Conservation (phyloP, 305 asterid genomes). For the Ilex paraguariensis region DNA sequence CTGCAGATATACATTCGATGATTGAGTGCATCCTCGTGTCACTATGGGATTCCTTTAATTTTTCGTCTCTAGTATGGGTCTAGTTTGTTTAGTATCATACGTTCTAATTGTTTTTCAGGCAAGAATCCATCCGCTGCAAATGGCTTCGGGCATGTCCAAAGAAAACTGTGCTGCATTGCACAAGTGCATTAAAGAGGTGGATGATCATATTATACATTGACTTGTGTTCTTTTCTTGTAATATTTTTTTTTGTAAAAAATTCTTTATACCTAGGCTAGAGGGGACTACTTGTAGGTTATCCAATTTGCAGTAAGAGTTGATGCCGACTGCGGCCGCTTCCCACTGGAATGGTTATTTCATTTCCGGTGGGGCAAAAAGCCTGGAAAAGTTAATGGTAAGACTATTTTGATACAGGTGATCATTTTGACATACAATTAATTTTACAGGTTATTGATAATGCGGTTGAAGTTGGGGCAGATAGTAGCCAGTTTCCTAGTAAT, state of each 20-base stretch:
- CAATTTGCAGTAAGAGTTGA: constrained; percentile 75
- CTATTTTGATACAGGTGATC: constrained; percentile 16
- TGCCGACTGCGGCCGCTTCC: constrained; percentile 81
- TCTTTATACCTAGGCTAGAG: constrained; percentile 39
- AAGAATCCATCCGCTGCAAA: constrained; percentile 80
- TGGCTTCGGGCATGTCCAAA: constrained; percentile 69
- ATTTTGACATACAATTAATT: constrained; percentile 39
- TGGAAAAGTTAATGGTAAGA: constrained; percentile 89
- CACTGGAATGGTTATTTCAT: constrained; percentile 92
- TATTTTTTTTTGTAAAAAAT: constrained; percentile 11
- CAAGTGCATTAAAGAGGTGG: constrained; percentile 81
- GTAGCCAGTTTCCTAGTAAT: constrained; percentile 81
- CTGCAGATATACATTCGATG: too few species aligned
- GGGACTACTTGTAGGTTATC: constrained; percentile 65
- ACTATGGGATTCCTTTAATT: too few species aligned
- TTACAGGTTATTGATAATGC: constrained; percentile 84
- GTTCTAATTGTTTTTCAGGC: constrained; percentile 37
- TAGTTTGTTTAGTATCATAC: too few species aligned
- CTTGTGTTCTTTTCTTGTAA: constrained; percentile 11
- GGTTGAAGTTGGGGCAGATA: constrained; percentile 84
- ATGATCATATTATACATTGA: constrained; percentile 13
- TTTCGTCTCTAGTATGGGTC: too few species aligned
- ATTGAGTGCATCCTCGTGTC: too few species aligned
- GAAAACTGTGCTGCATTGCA: constrained; percentile 63
- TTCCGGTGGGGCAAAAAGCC: constrained; percentile 95